Percentiles rank a stretch among this genome's conserved stretches.
Evolutionary conservation across 768 basidiomycete species (phyloP).

Genomic region (Porphyrellus cyaneotinctus): DNA sequence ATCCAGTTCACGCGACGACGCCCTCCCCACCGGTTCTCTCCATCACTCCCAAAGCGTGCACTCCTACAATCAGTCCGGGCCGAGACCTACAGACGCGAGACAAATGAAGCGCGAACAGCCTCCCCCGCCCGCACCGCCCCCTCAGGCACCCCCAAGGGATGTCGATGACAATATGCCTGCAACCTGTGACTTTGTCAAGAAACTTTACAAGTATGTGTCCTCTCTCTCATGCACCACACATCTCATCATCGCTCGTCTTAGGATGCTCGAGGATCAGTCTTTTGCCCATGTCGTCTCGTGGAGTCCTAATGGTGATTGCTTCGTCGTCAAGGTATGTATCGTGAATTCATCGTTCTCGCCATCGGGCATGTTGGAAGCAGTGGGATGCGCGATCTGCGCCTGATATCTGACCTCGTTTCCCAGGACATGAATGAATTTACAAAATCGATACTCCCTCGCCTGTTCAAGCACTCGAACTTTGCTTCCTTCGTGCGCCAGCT

Average conservation of each 20-base stretch:
- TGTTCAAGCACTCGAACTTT: slow-evolving; percentile 96
- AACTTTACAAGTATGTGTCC: slow-evolving; percentile 74
- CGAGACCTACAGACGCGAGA: slow-evolving; percentile 21
- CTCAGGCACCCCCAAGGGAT: slow-evolving; percentile 30
- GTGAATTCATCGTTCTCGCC: not conserved
- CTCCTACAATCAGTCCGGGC: slow-evolving; percentile 20
- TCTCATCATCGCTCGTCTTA: slow-evolving; percentile 29
- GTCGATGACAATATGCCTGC: slow-evolving; percentile 75
- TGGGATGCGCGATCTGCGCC: not conserved
- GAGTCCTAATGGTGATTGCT: slow-evolving; percentile 82
- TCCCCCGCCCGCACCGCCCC: slow-evolving; percentile 18
- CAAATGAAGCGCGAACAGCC: slow-evolving; percentile 31
- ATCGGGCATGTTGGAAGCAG: not conserved
- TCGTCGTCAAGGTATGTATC: slow-evolving; percentile 71
- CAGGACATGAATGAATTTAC: slow-evolving; percentile 96
- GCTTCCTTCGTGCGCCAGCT: slow-evolving; percentile 89
- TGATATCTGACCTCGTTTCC: slow-evolving; percentile 9
- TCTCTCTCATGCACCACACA: not conserved
- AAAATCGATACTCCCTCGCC: slow-evolving; percentile 80
- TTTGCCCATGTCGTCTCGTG: slow-evolving; percentile 76
- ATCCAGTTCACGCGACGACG: slow-evolving; percentile 42
- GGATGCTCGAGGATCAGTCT: slow-evolving; percentile 83
- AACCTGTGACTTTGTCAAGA: slow-evolving; percentile 94
- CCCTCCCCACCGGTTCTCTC: slow-evolving; percentile 23
- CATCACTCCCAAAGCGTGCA: slow-evolving; percentile 17